A percentile compares a stretch with the other conserved stretches of the same genome.
Conservation (phyloP, 345 rosid genomes). For the Syzygium aromaticum region DNA sequence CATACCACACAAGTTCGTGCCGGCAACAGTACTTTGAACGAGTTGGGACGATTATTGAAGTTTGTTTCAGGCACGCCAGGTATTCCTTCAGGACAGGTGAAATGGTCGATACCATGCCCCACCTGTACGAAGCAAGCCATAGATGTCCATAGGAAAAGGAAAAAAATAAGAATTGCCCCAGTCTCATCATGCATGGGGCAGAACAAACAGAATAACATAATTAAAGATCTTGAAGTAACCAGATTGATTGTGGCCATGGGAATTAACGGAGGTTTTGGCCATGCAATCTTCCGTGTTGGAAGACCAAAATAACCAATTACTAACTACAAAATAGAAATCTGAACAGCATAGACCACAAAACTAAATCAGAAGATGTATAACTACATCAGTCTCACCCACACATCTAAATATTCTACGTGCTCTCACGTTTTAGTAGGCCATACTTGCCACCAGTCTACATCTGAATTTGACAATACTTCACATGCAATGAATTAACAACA, state of each 20-base stretch:
- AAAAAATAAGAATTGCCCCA: background rate
- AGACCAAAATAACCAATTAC: background rate
- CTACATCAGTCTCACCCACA: background rate
- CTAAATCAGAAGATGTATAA: background rate
- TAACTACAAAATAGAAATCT: background rate
- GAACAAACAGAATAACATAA: background rate
- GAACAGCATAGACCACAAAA: background rate
- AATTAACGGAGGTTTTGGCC: background rate
- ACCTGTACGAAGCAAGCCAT: slow-evolving; percentile 32
- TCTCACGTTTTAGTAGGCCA: background rate
- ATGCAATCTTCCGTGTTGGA: background rate
- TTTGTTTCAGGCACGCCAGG: slow-evolving; percentile 78
- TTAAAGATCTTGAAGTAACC: background rate
- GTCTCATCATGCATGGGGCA: background rate
- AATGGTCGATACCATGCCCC: slow-evolving; percentile 57
- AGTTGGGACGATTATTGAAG: slow-evolving; percentile 74
- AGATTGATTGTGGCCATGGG: background rate
- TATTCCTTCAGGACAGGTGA: slow-evolving; percentile 64
- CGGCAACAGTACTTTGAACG: slow-evolving; percentile 60
- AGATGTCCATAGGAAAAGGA: background rate
- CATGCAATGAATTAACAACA: background rate
- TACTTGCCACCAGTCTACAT: background rate
- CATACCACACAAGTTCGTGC: slow-evolving; percentile 62
- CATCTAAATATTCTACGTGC: background rate
- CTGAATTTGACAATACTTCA: background rate